Evolutionary conservation across 352 stramenopile genomes (phyloP), one percentile per base, ranked within the genome.

Genomic region (Globisporangium radiosum): DNA sequence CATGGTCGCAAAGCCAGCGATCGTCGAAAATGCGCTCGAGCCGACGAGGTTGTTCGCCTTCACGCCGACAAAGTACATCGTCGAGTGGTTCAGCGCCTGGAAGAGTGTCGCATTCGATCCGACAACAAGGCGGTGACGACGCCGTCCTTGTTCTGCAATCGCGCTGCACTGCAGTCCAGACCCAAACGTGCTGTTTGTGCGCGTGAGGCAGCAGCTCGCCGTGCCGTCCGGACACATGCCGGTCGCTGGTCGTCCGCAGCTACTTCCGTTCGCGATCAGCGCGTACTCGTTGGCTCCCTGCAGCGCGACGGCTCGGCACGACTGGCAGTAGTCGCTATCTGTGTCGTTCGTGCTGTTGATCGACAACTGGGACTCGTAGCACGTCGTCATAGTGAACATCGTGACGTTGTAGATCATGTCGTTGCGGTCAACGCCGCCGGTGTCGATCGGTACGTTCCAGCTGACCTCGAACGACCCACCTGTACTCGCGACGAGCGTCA

Each of bases 21-120:
- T 63, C 0, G 47, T 52, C 8, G 75, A 83, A 7, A 63, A 58
- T 1, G 6, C 19, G 38, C 80, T 81, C 8, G 38, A 57, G 33
- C 77, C 80, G 9, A 73, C 62, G 9, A 50, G 36, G 53, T 78
- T 88, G 38, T 68, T 74, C 1, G 69, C 75, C 71, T 75, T 69
- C 0, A 88, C 72, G 19, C 72, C 74, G 49, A 85, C 69, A 52
- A 72, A 82, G 45, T 88, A 90, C 2, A 52, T 66, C 10, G 77
- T 73, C 7, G 77, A 84, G 43, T 75, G 70, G 33, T 71, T 75
- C 0, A 90, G 63, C 4, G 57, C 59, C 17, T 67, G 63, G 47
- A 87, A 81, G 25, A 66, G n/a, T 1, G 67, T 65, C 11, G 70
- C 64, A 14, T 75, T 87, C 14, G 71, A 65, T 0, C 72, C 67